Evolutionary conservation across 306 rosid species (phyloP).

Genomic region (Begonia peltatifolia): DNA sequence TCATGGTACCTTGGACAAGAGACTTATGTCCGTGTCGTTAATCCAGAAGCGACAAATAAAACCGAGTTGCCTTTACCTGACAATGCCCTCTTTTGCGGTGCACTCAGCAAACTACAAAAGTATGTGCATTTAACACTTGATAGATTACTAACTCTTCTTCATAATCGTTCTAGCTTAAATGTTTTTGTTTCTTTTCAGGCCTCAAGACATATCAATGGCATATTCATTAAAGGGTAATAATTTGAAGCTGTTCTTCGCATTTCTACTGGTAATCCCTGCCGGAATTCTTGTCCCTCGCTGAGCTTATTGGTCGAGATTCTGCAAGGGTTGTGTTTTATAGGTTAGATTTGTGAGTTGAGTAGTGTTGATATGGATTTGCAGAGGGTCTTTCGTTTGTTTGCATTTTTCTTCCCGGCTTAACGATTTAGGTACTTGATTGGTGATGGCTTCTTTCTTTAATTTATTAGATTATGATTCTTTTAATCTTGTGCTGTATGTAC

Average conservation of each 20-base stretch:
- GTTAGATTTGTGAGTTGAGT: slow-evolving; percentile 28
- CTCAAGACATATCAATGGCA: slow-evolving; percentile 37
- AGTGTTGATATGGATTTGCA: slow-evolving; percentile 28
- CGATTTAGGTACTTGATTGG: no score
- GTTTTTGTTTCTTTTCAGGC: slow-evolving; percentile 36
- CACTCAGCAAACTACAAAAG: slow-evolving; percentile 60
- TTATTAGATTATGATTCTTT: no score
- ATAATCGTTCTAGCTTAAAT: background rate
- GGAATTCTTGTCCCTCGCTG: slow-evolving; percentile 22
- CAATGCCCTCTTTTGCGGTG: slow-evolving; percentile 76
- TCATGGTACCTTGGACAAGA: slow-evolving; percentile 98
- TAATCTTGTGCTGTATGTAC: no score
- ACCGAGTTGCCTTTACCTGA: slow-evolving; percentile 83
- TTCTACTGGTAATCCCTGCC: slow-evolving; percentile 24
- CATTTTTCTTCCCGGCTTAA: no score
- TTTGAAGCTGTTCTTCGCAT: slow-evolving; percentile 28
- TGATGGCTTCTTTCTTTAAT: no score
- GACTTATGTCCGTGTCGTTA: slow-evolving; percentile 72
- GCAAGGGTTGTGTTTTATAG: slow-evolving; percentile 40
- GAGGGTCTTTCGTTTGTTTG: no score
- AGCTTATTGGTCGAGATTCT: slow-evolving; percentile 10
- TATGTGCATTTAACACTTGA: slow-evolving; percentile 15
- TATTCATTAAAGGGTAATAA: slow-evolving; percentile 18
- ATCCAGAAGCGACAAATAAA: slow-evolving; percentile 79
- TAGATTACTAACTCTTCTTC: background rate